Conservation (phyloP, 2,329 filamentous ascomycete species). For the Claviceps quebecensis region DNA sequence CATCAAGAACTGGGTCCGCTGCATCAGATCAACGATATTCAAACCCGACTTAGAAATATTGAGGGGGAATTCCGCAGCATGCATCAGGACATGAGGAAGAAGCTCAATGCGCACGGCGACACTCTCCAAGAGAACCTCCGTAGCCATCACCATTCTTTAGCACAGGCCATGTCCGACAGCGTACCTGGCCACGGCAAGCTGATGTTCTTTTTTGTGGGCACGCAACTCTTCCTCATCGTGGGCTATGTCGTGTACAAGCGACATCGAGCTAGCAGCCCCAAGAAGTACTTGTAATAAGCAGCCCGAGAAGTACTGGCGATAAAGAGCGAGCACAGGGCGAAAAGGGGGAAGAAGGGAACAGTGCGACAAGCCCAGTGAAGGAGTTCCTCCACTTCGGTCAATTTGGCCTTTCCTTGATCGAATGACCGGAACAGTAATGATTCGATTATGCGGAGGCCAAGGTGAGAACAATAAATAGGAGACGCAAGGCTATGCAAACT, state of each 20-base stretch:
- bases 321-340: background rate
- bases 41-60: conserved; percentile 35
- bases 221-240: conserved; percentile 56
- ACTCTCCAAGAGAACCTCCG: conserved; percentile 37
- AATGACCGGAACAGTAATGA: background rate
- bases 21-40: conserved; percentile 29
- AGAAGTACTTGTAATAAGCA: conserved; percentile 64
- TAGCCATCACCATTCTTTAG: conserved; percentile 35
- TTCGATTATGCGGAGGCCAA: background rate
- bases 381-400: background rate
- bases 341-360: background rate
- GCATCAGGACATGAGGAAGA: conserved; percentile 38
- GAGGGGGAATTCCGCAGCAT: conserved; percentile 45
- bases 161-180: conserved; percentile 32
- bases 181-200: conserved; percentile 36
- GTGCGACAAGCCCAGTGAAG: too few species aligned
- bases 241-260: conserved; percentile 70
- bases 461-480: background rate
- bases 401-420: background rate
- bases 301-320: conserved; percentile 83
- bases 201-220: conserved; percentile 58
- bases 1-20: conserved; percentile 31
- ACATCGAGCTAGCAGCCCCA: conserved; percentile 60
- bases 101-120: conserved; percentile 35
- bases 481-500: background rate